Conservation (phyloP, 768 basidiomycete species). For the Lactifluus pinguis region DNA sequence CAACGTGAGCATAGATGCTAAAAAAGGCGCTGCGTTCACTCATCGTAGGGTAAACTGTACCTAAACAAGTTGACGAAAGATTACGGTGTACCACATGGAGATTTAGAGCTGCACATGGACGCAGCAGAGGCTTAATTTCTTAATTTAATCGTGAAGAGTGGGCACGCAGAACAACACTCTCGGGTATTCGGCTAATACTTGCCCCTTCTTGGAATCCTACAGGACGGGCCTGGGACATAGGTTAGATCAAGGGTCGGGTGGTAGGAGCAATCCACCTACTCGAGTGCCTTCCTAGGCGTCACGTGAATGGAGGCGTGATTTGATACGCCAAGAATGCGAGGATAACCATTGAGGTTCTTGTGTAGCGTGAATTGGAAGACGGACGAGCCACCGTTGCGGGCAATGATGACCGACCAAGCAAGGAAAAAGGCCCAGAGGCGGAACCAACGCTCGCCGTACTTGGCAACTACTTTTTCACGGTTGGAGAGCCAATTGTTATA, state of each 20-base stretch:
- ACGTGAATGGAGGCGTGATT: slow-evolving; percentile 78
- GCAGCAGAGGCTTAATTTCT: neutral
- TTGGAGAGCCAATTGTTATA: slow-evolving; percentile 97
- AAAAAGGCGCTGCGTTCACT: neutral
- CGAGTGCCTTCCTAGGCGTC: slow-evolving; percentile 42
- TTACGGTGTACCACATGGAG: neutral
- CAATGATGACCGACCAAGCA: slow-evolving; percentile 79
- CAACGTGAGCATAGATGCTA: neutral
- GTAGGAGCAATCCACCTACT: slow-evolving; percentile 30
- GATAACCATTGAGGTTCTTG: slow-evolving; percentile 96
- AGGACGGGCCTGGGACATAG: neutral
- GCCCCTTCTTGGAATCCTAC: neutral
- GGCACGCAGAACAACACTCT: neutral
- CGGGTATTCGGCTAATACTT: neutral
- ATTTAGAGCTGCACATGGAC: neutral
- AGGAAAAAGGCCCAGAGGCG: slow-evolving; percentile 97
- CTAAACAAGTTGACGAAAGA: neutral
- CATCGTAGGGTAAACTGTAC: neutral
- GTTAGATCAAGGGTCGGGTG: neutral
- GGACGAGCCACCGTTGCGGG: slow-evolving; percentile 81
- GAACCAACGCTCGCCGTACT: slow-evolving; percentile 93
- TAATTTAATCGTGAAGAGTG: neutral
- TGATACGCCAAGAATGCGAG: slow-evolving; percentile 76
- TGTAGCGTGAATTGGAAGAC: slow-evolving; percentile 97
- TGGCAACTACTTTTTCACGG: slow-evolving; percentile 78